Base-by-base conservation (phyloP, 2,329 filamentous ascomycete species). In the Leptoxyphium fumago region DNA sequence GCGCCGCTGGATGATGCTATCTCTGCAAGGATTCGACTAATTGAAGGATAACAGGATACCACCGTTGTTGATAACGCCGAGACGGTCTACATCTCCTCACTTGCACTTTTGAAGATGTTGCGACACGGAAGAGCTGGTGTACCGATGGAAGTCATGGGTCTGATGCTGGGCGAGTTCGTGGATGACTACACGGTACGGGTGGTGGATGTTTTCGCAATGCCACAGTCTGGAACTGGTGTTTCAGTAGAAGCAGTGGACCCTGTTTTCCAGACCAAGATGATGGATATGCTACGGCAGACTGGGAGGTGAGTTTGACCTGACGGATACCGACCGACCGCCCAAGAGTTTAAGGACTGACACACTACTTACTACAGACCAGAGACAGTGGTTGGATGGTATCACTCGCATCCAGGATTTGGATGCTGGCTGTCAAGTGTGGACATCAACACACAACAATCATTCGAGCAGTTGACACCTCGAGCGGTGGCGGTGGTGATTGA, bases 201-300 rank as follows among this genome's bases (percentile, higher is more conserved):
- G 11, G 89, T 96, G 53, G 91, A 98, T 66, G 91, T 98, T 26
- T 98, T 98, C 66, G 91, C 91, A 48, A 98, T 98, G 91, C 91
- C 91, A 15, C 91, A 98, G 64, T 95, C 88, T 56, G 91, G 91
- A 68, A 98, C 91, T 1, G 91, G 91, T 55, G 91, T 98, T 55
- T 94, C 86, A 66, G 91, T 98, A 58, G 91, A 98, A 68, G 93
- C 91, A 42, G 91, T 98, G 50, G 91, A 98, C 63, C 87, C 88
- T 9, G 91, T 98, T 29, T 98, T 98, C 66, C 91, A 98, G 71
- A 95, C 87, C 59, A 98, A 95, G 75, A 98, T 98, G 91, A 98
- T 98, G 91, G 91, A 98, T 64, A 96, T 98, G 91, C 72, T 98
- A 63, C 77, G 84, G 60, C 91, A 98, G 73, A 98, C 91, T 46